Percentiles rank a stretch among this genome's conserved stretches.
Evolutionary conservation across 1,139 yeast genomes (phyloP).

Genomic region (Yamadazyma trypodendri): DNA sequence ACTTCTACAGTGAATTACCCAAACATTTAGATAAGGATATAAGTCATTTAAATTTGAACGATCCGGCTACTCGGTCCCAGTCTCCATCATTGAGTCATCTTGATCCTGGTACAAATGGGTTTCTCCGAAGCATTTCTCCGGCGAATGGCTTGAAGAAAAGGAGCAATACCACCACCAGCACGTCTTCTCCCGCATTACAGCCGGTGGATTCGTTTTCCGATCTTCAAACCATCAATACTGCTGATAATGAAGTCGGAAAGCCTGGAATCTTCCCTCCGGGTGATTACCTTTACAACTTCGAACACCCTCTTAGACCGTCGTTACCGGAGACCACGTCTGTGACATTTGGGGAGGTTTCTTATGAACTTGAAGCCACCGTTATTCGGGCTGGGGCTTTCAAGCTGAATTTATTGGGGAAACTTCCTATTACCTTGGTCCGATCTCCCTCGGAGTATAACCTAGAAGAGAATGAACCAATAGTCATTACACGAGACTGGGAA

Average conservation of each 20-base stretch:
- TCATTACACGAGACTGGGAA: constrained; percentile 91
- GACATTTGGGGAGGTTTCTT: constrained; percentile 77
- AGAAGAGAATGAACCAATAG: constrained; percentile 92
- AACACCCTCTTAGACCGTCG: constrained; percentile 79
- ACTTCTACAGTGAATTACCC: constrained; percentile 40
- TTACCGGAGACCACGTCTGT: constrained; percentile 79
- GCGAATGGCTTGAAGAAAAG: constrained; percentile 31
- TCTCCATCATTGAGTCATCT: constrained; percentile 18
- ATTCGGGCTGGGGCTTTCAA: constrained; percentile 85
- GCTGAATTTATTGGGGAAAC: constrained; percentile 62
- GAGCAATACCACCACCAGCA: constrained; percentile 27
- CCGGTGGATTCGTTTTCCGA: constrained; percentile 19
- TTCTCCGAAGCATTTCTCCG: constrained; percentile 19
- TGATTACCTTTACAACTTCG: constrained; percentile 88
- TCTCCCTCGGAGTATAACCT: constrained; percentile 74
- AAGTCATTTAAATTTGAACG: constrained; percentile 33
- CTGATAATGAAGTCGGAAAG: constrained; percentile 23
- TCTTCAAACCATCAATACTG: constrained; percentile 14
- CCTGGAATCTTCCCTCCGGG: constrained; percentile 60
- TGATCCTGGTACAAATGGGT: constrained; percentile 17
- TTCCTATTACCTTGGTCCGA: constrained; percentile 68
- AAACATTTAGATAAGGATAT: constrained; percentile 27
- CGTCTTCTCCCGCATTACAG: constrained; percentile 23
- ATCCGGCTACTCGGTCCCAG: constrained; percentile 17
- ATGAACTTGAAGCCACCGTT: constrained; percentile 65